Conservation (phyloP, 192 early-diverging fungal genomes). For the Podila epigama region DNA sequence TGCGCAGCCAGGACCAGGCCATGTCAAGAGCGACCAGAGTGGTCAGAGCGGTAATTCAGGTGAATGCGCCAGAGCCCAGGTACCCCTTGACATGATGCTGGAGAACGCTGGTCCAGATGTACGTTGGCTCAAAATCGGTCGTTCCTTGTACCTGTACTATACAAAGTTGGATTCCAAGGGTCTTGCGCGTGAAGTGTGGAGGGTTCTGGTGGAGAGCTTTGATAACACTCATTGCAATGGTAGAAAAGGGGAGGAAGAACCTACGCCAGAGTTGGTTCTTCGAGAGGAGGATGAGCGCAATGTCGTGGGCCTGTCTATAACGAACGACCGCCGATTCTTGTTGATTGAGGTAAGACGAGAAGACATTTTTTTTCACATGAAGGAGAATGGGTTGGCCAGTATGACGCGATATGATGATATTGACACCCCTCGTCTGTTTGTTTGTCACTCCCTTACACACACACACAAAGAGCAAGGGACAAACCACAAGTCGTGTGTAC, state of each 20-base stretch:
- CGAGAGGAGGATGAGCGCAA: constrained; percentile 24
- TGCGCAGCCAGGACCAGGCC: background rate
- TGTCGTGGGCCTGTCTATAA: constrained; percentile 1
- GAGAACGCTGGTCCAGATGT: constrained; percentile 27
- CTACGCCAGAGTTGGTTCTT: constrained; percentile 23
- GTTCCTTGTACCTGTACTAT: constrained; percentile 22
- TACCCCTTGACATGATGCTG: background rate
- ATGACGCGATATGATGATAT: too few species aligned
- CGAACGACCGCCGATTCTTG: constrained; percentile 22
- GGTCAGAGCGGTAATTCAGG: too few species aligned
- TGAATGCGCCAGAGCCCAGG: too few species aligned
- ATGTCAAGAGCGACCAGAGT: too few species aligned
- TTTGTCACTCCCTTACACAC: too few species aligned
- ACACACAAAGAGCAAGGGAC: constrained; percentile 14
- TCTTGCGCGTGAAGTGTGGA: constrained; percentile 33
- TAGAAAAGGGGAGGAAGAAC: background rate
- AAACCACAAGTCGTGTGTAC: constrained; percentile 19
- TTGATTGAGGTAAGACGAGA: constrained; percentile 19
- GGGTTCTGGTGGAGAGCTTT: constrained; percentile 7
- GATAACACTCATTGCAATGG: background rate
- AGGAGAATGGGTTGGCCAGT: background rate
- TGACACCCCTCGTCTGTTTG: too few species aligned
- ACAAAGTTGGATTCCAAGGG: constrained; percentile 33
- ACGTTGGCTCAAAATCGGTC: constrained; percentile 19
- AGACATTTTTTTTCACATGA: background rate